phyloP scores from a whole-genome alignment of 306 rosid species.

The Cucumis hystrix region DNA sequence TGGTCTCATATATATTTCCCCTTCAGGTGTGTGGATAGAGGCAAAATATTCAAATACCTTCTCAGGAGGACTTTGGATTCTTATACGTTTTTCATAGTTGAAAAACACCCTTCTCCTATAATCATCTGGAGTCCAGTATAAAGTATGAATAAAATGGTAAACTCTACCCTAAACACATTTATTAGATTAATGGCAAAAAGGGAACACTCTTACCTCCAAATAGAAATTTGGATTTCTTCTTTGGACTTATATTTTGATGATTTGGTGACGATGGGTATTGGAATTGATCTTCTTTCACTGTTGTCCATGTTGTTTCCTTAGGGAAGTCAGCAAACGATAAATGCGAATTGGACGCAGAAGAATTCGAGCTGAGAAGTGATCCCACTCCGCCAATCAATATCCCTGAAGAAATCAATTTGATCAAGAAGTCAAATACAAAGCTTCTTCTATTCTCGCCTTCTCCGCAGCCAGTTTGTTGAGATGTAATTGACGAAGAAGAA shows the following conservation, averaged over 20 bases:
- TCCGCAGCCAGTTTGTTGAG: slow-evolving; percentile 4
- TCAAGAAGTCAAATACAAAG: slow-evolving; percentile 13
- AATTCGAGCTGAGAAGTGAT: slow-evolving; percentile 26
- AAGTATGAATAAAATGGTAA: background rate
- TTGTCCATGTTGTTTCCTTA: slow-evolving; percentile 7
- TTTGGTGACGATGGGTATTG: slow-evolving; percentile 11
- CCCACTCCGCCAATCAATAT: slow-evolving; percentile 33
- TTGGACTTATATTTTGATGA: background rate
- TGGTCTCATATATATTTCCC: slow-evolving; percentile 58
- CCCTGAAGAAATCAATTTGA: slow-evolving; percentile 30
- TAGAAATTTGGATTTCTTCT: slow-evolving; percentile 27
- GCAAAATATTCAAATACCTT: slow-evolving; percentile 82
- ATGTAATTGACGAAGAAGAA: slow-evolving; percentile 12
- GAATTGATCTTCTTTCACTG: slow-evolving; percentile 8
- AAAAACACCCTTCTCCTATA: slow-evolving; percentile 59
- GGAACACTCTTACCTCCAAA: slow-evolving; percentile 28
- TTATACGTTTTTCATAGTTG: slow-evolving; percentile 56
- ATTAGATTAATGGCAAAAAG: background rate
- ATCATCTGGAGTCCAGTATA: slow-evolving; percentile 15
- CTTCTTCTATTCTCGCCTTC: background rate
- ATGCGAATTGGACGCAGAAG: slow-evolving; percentile 11
- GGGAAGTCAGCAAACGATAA: slow-evolving; percentile 27
- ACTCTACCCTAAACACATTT: background rate
- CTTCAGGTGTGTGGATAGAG: slow-evolving; percentile 18
- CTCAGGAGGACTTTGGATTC: slow-evolving; percentile 53